Base-by-base conservation (phyloP, 306 rosid species). In the Cucumis melo region DNA sequence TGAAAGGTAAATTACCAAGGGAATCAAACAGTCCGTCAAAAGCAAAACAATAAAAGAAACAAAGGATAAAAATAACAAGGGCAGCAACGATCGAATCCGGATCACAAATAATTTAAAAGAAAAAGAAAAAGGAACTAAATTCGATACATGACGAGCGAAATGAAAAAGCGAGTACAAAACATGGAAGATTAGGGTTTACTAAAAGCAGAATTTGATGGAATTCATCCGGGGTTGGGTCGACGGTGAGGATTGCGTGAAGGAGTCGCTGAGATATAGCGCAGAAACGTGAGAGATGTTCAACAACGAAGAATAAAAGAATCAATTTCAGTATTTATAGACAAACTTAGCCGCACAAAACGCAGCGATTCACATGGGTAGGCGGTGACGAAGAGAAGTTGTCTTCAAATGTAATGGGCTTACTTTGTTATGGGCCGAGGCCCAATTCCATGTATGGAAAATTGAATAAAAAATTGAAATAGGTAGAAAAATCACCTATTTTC, bases 111-210 rank as follows among this genome's bases (percentile, higher is more conserved):
- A 73, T 51, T 29, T 46, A 46, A 71, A 71, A 8, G 0, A 24
- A 71, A 68, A 44, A 71, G 8, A 44, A 1, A 7, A 48, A 8
- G 1, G 36, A 32, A 32, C 36, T 27, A 27, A 19, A 73, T 17
- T 51, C 5, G 5, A 48, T 7, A 48, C 8, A 50, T 73, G 5
- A 29, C 29, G 44, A 17, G 46, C 44, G 17, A 17, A 29, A 51
- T 10, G 16, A 29, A 53, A 51, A 73, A 10, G 50, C 27, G 77
- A 73, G 10, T 10, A 8, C 19, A 19, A 32, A 32, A 17, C 21
- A 73, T 66, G 38, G 62, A 73, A 73, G 77, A 55, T 50, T 29
- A 73, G 48, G 77, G 77, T 50, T 73, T 73, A 73, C 77, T 73
- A 73, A 73, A 29, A 53, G 77, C 77, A 53, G 61, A 73, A 15